These are phyloP conservation scores for Tuber borchii DNA, from an alignment of 495 filamentous ascomycete genomes.

Conservation along the genomic window DNA sequence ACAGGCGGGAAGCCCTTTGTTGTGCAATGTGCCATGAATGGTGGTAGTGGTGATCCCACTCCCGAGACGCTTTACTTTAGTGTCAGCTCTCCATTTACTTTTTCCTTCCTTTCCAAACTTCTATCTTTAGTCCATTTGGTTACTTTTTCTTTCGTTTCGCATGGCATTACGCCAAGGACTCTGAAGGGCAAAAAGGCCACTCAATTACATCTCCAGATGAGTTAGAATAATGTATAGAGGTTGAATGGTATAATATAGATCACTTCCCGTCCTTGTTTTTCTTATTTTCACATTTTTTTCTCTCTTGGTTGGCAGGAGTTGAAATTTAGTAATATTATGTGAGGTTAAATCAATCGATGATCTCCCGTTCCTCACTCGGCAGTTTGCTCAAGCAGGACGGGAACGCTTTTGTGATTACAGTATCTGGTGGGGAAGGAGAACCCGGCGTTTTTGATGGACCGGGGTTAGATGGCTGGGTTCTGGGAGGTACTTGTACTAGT, in stretches of 20 bases:
- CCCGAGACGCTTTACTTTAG: not conserved
- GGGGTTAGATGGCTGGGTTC: slow-evolving; percentile 7
- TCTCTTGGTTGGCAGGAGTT: not conserved
- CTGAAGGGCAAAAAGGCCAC: not conserved
- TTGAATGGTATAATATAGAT: not conserved
- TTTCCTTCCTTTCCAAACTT: slow-evolving; percentile 1
- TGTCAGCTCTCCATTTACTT: not conserved
- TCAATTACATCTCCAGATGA: not conserved
- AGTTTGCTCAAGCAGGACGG: slow-evolving; percentile 21
- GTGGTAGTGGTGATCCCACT: not conserved
- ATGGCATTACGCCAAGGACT: not conserved
- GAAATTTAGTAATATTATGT: not conserved
- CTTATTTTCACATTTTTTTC: not conserved
- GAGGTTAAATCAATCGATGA: slow-evolving; percentile 4
- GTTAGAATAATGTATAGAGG: not conserved
- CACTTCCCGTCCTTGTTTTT: not conserved
- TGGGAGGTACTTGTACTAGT: no score
- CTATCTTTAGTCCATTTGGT: not conserved
- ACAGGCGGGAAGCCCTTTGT: not conserved
- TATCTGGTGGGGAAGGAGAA: slow-evolving; percentile 18
- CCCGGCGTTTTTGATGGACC: slow-evolving; percentile 24
- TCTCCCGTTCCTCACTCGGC: slow-evolving; percentile 22
- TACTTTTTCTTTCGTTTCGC: not conserved
- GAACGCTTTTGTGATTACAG: slow-evolving; percentile 16
- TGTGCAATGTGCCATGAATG: slow-evolving; percentile 6